A percentile compares a stretch with the other conserved stretches of the same genome.
Conservation (phyloP, 768 basidiomycete species). For the Tremella yokohamensis region DNA sequence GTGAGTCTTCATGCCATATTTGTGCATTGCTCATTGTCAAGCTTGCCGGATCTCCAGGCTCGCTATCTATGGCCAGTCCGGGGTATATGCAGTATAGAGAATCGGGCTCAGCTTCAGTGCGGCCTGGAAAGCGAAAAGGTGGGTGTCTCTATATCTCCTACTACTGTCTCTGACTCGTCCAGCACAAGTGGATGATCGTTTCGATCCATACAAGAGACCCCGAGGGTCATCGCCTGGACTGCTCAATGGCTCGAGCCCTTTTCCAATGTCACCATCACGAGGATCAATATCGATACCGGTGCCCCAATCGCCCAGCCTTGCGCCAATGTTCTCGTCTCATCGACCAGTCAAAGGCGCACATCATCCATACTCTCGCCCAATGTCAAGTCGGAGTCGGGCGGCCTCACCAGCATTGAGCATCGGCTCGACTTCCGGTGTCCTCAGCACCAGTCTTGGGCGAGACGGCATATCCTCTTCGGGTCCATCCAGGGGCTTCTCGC, state of each 20-base stretch:
- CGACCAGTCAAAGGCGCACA: slow-evolving; percentile 1
- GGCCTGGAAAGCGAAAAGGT: slow-evolving; percentile 48
- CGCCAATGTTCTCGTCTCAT: slow-evolving; percentile 13
- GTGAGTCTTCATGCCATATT: slow-evolving; percentile 13
- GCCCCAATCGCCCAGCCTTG: slow-evolving; percentile 35
- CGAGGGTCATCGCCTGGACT: slow-evolving; percentile 37
- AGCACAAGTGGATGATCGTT: slow-evolving; percentile 44
- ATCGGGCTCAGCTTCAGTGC: slow-evolving; percentile 33
- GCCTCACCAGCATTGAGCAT: slow-evolving; percentile 42
- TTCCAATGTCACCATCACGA: slow-evolving; percentile 38
- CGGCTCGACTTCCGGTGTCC: slow-evolving; percentile 29
- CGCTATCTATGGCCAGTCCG: slow-evolving; percentile 31
- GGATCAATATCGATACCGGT: slow-evolving; percentile 27
- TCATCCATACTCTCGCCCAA: slow-evolving; percentile 36
- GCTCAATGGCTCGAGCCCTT: slow-evolving; percentile 3
- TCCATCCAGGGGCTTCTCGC: slow-evolving; percentile 4
- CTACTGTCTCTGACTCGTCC: not conserved
- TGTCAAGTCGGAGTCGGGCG: slow-evolving; percentile 30
- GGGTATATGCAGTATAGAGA: slow-evolving; percentile 43
- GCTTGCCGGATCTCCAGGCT: slow-evolving; percentile 33
- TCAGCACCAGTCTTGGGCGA: slow-evolving; percentile 22
- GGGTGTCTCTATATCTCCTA: not conserved
- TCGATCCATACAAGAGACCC: slow-evolving; percentile 46
- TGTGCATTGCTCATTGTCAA: slow-evolving; percentile 10
- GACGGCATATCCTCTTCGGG: not conserved